A percentile compares a stretch with the other conserved stretches of the same genome.
Conservation (phyloP, 148 eudicot genomes). For the Nepenthes gracilis region DNA sequence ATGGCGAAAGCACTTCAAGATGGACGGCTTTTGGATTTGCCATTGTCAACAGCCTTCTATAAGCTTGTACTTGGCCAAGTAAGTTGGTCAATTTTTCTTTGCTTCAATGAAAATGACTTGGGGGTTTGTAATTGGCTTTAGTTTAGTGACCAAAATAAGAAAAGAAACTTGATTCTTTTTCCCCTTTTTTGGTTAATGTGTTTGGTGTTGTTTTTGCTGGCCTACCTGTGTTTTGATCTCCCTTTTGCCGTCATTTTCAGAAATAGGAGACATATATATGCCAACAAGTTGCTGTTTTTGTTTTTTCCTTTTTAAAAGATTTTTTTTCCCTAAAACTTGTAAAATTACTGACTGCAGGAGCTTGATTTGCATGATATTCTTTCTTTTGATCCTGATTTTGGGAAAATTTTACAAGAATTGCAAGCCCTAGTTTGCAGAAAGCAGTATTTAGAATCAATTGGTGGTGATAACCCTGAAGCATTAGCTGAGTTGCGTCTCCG, state of each 20-base stretch:
- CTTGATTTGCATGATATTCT: slow-evolving; percentile 94
- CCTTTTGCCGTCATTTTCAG: no score
- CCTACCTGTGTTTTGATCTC: no score
- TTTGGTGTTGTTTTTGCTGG: no score
- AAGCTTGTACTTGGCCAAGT: slow-evolving; percentile 93
- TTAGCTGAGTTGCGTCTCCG: slow-evolving; percentile 51
- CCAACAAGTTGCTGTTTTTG: neutral
- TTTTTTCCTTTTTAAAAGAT: neutral
- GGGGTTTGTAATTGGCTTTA: neutral
- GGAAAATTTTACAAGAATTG: slow-evolving; percentile 75
- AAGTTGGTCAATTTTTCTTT: slow-evolving; percentile 1
- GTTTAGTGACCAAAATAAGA: no score
- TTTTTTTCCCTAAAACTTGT: neutral
- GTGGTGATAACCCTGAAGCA: slow-evolving; percentile 39
- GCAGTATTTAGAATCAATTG: slow-evolving; percentile 63
- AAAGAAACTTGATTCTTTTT: no score
- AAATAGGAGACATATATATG: no score
- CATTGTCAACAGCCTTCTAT: slow-evolving; percentile 76
- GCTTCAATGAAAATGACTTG: neutral
- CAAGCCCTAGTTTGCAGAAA: slow-evolving; percentile 80
- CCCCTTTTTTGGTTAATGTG: no score
- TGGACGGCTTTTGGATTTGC: slow-evolving; percentile 87
- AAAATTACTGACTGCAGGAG: slow-evolving; percentile 35
- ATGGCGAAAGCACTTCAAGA: slow-evolving; percentile 99
- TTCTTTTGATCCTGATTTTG: slow-evolving; percentile 79